Conservation (phyloP, 768 basidiomycete genomes). For the Melanogaster broomeanus region DNA sequence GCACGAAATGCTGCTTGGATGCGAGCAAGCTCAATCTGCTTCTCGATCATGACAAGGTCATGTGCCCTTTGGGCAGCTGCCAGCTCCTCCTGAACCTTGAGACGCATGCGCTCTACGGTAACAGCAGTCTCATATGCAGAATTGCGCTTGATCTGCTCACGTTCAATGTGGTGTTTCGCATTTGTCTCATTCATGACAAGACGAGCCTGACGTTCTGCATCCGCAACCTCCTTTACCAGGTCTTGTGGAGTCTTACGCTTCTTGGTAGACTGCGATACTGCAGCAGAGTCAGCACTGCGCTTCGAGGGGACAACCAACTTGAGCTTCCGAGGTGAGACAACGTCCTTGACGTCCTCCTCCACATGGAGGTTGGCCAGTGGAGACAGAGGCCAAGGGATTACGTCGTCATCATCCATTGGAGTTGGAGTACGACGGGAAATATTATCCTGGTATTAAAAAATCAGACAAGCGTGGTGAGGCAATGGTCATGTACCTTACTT, state of each 20-base stretch:
- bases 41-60: background rate
- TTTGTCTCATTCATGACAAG: background rate
- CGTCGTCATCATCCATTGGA: background rate
- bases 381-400: background rate
- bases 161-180: background rate
- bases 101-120: background rate
- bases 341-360: background rate
- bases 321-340: background rate
- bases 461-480: too few relatives aligned
- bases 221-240: background rate
- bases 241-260: background rate
- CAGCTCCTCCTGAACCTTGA: background rate
- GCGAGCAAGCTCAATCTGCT: constrained; percentile 1
- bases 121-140: background rate
- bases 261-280: background rate
- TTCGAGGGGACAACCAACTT: background rate
- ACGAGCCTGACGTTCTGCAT: background rate
- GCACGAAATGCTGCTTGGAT: background rate
- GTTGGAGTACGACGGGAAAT: background rate
- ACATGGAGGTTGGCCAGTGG: background rate
- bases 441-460: too few relatives aligned
- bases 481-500: too few relatives aligned
- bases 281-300: background rate
- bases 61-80: background rate
- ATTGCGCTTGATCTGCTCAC: background rate